Conservation (phyloP, 2,329 filamentous ascomycete species). For the Sarocladium kiliense region DNA sequence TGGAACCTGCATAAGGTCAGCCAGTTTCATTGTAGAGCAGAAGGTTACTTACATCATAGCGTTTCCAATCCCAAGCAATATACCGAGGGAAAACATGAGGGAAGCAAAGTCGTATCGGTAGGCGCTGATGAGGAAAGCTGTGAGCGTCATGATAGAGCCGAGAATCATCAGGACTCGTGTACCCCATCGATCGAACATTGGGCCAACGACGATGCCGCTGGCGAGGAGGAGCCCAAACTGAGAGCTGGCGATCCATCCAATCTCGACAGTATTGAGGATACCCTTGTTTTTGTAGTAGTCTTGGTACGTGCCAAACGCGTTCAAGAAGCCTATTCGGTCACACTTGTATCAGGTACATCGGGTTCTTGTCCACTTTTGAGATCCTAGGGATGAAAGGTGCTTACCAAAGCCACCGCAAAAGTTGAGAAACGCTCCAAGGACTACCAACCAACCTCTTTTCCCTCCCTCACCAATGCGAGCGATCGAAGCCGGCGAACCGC, state of each 20-base stretch:
- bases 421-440: constrained; percentile 25
- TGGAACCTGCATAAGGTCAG: constrained; percentile 18
- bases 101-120: not conserved
- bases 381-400: too few relatives aligned
- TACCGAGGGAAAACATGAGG: constrained; percentile 30
- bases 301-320: constrained; percentile 51
- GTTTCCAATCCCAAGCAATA: constrained; percentile 34
- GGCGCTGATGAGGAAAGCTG: constrained; percentile 29
- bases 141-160: constrained; percentile 29
- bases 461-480: constrained; percentile 17
- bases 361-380: not conserved
- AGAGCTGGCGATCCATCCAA: constrained; percentile 37
- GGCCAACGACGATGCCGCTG: constrained; percentile 32
- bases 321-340: constrained; percentile 19
- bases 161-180: constrained; percentile 27
- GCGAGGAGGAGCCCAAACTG: constrained; percentile 30
- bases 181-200: constrained; percentile 33
- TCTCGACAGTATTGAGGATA: constrained; percentile 12
- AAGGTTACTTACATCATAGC: constrained; percentile 29
- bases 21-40: too few relatives aligned
- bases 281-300: constrained; percentile 38
- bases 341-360: not conserved
- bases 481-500: not conserved
- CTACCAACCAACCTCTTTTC: constrained; percentile 24
- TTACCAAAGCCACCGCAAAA: constrained; percentile 23